A percentile compares a stretch with the other conserved stretches of the same genome.
These are phyloP conservation scores for Penicillium manginii DNA, from an alignment of 495 filamentous ascomycete genomes.

Conservation along the genomic window DNA sequence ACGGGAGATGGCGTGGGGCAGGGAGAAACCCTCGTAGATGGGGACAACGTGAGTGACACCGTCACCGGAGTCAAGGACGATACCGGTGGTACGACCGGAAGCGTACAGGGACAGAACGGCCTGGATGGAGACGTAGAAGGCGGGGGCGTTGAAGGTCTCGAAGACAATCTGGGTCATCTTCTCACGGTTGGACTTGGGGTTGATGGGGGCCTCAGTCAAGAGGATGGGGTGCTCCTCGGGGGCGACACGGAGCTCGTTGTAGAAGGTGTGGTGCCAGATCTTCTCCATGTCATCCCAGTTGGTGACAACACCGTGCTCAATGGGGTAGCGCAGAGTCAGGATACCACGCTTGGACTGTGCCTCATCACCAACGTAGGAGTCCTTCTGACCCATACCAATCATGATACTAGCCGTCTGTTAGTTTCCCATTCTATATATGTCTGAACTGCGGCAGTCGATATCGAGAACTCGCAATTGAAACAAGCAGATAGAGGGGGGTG, in stretches of 20 bases:
- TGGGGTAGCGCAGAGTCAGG: conserved; percentile 97
- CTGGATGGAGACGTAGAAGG: conserved; percentile 99
- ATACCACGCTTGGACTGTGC: conserved; percentile 99
- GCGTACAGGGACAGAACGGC: conserved; percentile 98
- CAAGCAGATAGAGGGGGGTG: conserved; percentile 14
- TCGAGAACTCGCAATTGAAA: conserved; percentile 11
- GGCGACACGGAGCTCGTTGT: conserved; percentile 99
- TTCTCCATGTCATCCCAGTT: conserved; percentile 99
- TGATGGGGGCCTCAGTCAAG: conserved; percentile 98
- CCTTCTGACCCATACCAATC: conserved; percentile 99
- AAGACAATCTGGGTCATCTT: conserved; percentile 99
- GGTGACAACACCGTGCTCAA: conserved; percentile 99
- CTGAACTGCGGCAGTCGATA: background rate
- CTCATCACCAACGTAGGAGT: conserved; percentile 99
- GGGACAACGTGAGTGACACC: conserved; percentile 99
- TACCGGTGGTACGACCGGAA: conserved; percentile 99
- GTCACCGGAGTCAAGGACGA: conserved; percentile 99
- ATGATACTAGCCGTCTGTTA: conserved; percentile 76
- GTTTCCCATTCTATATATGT: conserved; percentile 20
- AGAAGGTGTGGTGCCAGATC: conserved; percentile 99
- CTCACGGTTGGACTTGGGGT: conserved; percentile 99
- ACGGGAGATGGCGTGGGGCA: conserved; percentile 98
- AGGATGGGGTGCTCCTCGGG: conserved; percentile 99
- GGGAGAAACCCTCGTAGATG: conserved; percentile 99
- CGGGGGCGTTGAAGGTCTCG: conserved; percentile 99